Evolutionary conservation across 768 basidiomycete genomes (phyloP), one percentile per base, ranked within the genome.

Genomic region (Nidularia sp.): DNA sequence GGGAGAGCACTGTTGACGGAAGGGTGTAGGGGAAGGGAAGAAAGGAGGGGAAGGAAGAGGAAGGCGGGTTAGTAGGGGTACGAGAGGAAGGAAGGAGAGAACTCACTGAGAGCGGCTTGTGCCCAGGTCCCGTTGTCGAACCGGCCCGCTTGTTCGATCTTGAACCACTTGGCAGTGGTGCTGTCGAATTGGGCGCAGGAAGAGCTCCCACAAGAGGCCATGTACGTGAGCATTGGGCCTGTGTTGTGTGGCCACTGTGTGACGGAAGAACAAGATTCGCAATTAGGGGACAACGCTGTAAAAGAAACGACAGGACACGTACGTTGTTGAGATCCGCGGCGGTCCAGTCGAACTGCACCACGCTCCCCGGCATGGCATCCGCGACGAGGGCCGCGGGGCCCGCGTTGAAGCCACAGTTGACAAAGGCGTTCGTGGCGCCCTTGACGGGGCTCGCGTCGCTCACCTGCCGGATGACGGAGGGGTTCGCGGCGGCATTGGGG

Each of bases 221-320:
- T 77, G 62, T 91, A 91, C 34, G 85, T 88, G 67, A 90, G 69
- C 70, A 88, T 70, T 6, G 87, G 88, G 3, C 87, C 88, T 12
- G 70, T 81, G 53, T 85, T 69, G 58, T 88, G 75, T 22, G 71
- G 71, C 74, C 74, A 76, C 75, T 76, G 48, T 1, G 18, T 18
- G 18, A 18, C 18, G 18, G 18, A 18, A 18, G 18, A 18, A 18
- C 18, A 18, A 49, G 49, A 18, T 39, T 15, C 15, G 31, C 49
- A 34, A 25, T 33, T 29, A 45, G 50, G 6, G 36, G 41, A 51
- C 33, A 6, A 35, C 18, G 49, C 6, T 44, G 43, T 5, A 47
- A 49, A 39, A 47, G 55, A 47, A 47, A 48, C 49, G 15, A 34
- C 34, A 47, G 12, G 34, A 18, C 2, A 65, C 73, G 25, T 53